A percentile compares a stretch with the other conserved stretches of the same genome.
These are phyloP conservation scores for Scolecobasidium constrictum DNA, from an alignment of 2,329 filamentous ascomycete species.

Conservation along the genomic window DNA sequence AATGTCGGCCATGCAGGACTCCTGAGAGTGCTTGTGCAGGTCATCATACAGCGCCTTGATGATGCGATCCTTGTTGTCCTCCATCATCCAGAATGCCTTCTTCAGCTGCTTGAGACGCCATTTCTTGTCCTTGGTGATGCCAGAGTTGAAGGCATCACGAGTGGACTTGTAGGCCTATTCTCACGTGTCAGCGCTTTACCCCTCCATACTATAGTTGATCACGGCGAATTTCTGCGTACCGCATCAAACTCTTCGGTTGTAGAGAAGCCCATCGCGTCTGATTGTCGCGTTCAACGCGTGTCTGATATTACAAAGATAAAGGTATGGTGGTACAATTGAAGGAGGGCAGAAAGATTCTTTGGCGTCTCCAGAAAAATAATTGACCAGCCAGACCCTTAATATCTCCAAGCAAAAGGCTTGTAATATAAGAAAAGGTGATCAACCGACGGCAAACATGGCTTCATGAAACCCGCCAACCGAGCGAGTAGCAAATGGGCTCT, in stretches of 20 bases:
- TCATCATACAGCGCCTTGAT: conserved; percentile 23
- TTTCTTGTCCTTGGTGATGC: conserved; percentile 24
- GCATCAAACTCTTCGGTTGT: not conserved
- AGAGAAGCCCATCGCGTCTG: not conserved
- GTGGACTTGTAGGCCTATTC: not conserved
- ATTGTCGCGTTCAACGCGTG: not conserved
- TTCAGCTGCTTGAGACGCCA: conserved; percentile 34
- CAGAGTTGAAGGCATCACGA: conserved; percentile 17
- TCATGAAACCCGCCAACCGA: not conserved
- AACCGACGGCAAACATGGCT: not conserved
- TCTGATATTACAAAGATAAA: not conserved
- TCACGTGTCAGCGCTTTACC: not conserved
- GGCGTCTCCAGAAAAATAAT: too few species aligned
- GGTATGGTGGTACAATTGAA: not conserved
- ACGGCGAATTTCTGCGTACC: too few species aligned
- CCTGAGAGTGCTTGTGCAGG: conserved; percentile 24
- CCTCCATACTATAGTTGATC: not conserved
- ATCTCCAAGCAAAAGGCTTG: too few species aligned
- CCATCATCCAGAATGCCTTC: conserved; percentile 31
- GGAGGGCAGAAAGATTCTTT: not conserved
- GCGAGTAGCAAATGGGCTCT: not conserved
- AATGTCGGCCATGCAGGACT: conserved; percentile 23
- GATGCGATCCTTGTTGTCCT: conserved; percentile 27
- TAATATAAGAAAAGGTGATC: not conserved
- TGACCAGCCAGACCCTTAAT: not conserved